Evolutionary conservation across 2,329 filamentous ascomycete species (phyloP), one percentile per base, ranked within the genome.

Genomic region (Pochonia chlamydosporia): DNA sequence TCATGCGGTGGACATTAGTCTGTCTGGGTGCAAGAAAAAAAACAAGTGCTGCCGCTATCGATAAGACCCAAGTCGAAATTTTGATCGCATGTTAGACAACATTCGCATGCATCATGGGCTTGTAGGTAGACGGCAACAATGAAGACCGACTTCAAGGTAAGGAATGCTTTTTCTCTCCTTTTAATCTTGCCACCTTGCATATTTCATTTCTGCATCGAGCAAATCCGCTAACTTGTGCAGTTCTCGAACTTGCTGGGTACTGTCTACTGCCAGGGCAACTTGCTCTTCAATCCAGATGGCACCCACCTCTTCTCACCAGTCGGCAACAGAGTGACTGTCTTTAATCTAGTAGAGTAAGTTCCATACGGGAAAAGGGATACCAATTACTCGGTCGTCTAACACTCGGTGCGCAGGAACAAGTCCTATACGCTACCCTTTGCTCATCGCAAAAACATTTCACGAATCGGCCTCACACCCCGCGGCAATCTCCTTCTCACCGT

Each of bases 131-230:
- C 62, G 62, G 60, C 68, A 65, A 82, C 69, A 66, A 99, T 99
- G 93, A 99, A 97, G 87, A 97, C 91, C 57, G 92, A 97, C 72
- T 99, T 97, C 70, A 95, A 93, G 83, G 92, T 95, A 71, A 53
- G 68, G 49, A 50, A 18, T 45, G 4, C n/a, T 8, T 21, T 2
- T 11, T 11, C 7, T 9, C n/a, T 36, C 31, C 31, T 33, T 7
- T 44, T 24, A 42, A 25, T 21, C 3, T 23, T 23, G 1, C 14
- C 5, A 10, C 39, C 3, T 28, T 4, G 16, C 7, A 28, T 8
- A 13, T 11, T 21, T 16, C 13, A 8, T 9, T n/a, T 18, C n/a
- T 21, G 20, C 8, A 13, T 13, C 24, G 13, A 13, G 30, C 4
- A 11, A 10, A 6, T n/a, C 5, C 33, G 26, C 42, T 40, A 18